Base-by-base conservation (phyloP, 768 basidiomycete species). In the Crepidotus variabilis region DNA sequence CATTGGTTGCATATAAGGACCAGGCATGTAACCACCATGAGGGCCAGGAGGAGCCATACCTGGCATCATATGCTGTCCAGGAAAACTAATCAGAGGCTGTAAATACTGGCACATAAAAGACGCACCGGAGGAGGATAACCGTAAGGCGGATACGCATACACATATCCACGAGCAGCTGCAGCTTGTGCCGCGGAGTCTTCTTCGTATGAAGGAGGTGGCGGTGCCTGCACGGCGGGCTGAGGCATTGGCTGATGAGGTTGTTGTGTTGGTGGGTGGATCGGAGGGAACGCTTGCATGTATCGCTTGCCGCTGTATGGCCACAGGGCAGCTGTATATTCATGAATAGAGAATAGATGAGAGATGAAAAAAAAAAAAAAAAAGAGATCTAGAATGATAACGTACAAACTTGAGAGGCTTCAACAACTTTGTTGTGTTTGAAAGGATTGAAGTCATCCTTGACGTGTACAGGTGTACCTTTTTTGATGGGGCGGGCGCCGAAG, bases 361-460 rank as follows among this genome's bases (percentile, higher is more conserved):
- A 55, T 28, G 28, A 51, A 2, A 45, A 2, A 8, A 55, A 7
- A 18, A 10, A 4, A 47, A 11, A 22, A 9, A 16, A 49, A 8
- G 3, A 28, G 28, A 8, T 28, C 28, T 1, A 56, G 18, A 16
- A 16, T 16, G 21, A 9, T 46, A 23, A 82, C 93, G 63, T 68
- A 95, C 94, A 71, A 60, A 92, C 81, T 66, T 84, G 79, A 22
- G 81, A 72, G 6, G 94, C 83, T 53, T 92, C 91, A 7, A 77
- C 81, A 23, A 94, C 85, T 69, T 92, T 92, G 66, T 83, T 82
- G 64, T 88, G 84, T 73, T 92, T 92, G 83, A 96, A 97, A 14
- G 96, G 94, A 69, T 95, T 97, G 69, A 99, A 99, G 67, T 98
- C 96, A 63, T 97, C 93, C 74, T 96, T 92, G 71, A 96, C 83